A percentile compares a stretch with the other conserved stretches of the same genome.
Conservation (phyloP, 1,284 basidiomycete genomes). For the Sutorius eximius region DNA sequence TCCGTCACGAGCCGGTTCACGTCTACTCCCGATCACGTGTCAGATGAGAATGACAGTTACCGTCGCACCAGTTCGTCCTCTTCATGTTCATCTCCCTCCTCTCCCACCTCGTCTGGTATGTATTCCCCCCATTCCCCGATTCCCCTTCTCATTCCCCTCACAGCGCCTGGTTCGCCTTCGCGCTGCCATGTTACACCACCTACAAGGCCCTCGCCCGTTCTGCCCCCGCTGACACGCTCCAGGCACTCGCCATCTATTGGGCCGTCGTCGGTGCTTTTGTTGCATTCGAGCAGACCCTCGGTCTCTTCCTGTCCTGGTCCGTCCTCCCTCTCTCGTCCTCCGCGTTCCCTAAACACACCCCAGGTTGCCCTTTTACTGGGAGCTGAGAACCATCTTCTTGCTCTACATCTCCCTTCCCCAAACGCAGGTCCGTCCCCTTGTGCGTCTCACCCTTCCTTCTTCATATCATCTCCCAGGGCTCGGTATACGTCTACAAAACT, state of each 20-base stretch:
- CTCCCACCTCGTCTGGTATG: slow-evolving; percentile 42
- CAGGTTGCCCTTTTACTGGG: slow-evolving; percentile 83
- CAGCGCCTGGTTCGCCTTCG: slow-evolving; percentile 71
- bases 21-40: slow-evolving; percentile 1
- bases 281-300: slow-evolving; percentile 66
- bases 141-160: background rate
- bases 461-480: slow-evolving; percentile 50
- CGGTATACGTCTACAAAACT: slow-evolving; percentile 66
- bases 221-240: slow-evolving; percentile 52
- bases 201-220: slow-evolving; percentile 65
- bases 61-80: no score
- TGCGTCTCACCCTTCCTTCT: no score
- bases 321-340: slow-evolving; percentile 23
- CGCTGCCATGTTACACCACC: slow-evolving; percentile 60
- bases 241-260: slow-evolving; percentile 59
- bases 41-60: no score
- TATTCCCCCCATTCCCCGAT: background rate
- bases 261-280: slow-evolving; percentile 45
- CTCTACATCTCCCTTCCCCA: slow-evolving; percentile 75
- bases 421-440: slow-evolving; percentile 53
- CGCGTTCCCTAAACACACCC: slow-evolving; percentile 11
- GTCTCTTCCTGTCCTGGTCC: slow-evolving; percentile 72
- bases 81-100: slow-evolving; percentile 49
- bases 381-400: slow-evolving; percentile 68
- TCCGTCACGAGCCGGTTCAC: background rate